Base-by-base conservation (phyloP, 2,329 filamentous ascomycete genomes). In the Aspergillus fructus region DNA sequence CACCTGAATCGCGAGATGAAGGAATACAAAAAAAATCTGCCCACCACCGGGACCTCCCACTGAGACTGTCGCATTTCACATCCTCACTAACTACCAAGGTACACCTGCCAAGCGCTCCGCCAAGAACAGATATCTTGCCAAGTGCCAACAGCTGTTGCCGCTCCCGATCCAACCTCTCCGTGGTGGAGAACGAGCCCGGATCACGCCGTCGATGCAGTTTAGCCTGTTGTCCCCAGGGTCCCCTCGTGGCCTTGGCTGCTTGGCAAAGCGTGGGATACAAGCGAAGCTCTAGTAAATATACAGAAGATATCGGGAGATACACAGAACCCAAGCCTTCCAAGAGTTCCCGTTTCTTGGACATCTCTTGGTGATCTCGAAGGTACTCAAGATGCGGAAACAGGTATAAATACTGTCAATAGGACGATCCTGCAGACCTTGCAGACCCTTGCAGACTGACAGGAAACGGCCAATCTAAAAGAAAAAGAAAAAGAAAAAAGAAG, bases 71-170 rank as follows among this genome's bases (percentile, higher is more conserved):
- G 50, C 52, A 58, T 54, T 53, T 57, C 37, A 3, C 33, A 27
- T 33, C 37, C 41, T 49, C 51, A 49, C 59, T 62, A 54, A 62
- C 63, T 59, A 40, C 57, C 58, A 66, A 66, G 62, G 60, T 67
- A 52, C 54, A 55, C 56, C 37, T 34, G 66, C 66, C 64, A 68
- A 68, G 66, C 17, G 19, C 42, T 52, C 37, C 42, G 50, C 45
- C 56, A 42, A 53, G 39, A 24, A 49, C 17, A 15, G n/a, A 8
- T 8, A 46, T 21, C 12, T 15, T 30, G 43, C 43, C 43, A 46
- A 46, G 43, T 46, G 23, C 43, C 43, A 46, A 46, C 43, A 46
- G 43, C 24, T n/a, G 23, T 37, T 15, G 43, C 43, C 43, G 43
- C 43, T 23, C 23, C 42, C 17, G 45, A 34, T 19, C 13, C 27